Conservation (phyloP, 371 early-diverging fungal species). For the Phascolomyces articulosus region DNA sequence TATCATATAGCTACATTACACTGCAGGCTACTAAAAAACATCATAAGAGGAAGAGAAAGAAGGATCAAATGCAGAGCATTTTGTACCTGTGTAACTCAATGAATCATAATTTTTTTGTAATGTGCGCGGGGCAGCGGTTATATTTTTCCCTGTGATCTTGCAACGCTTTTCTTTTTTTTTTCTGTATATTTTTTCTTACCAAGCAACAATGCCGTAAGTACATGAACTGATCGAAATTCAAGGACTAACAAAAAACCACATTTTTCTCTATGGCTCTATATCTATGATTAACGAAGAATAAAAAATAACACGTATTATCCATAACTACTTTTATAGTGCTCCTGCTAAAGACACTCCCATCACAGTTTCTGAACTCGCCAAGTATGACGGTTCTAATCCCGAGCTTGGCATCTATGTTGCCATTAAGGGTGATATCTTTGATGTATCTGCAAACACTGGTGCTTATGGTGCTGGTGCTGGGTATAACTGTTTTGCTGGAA, state of each 20-base stretch:
- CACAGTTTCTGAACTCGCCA: constrained; percentile 66
- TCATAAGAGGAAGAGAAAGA: no score
- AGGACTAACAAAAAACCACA: no score
- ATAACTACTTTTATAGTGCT: constrained; percentile 25
- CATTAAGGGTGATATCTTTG: constrained; percentile 82
- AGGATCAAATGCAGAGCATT: no score
- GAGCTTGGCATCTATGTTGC: constrained; percentile 78
- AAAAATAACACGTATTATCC: not conserved
- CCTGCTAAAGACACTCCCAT: constrained; percentile 56
- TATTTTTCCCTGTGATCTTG: not conserved
- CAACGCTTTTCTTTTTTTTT: not conserved
- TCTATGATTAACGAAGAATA: no score
- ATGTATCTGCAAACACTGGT: constrained; percentile 70
- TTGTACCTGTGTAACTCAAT: not conserved
- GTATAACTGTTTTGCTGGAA: constrained; percentile 80
- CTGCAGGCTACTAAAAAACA: no score
- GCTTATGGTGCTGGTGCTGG: constrained; percentile 72
- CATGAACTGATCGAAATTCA: not conserved
- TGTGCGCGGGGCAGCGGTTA: not conserved
- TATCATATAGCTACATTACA: no score
- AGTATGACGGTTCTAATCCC: constrained; percentile 73
- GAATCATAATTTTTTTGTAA: not conserved
- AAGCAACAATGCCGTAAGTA: constrained; percentile 8
- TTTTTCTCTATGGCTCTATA: no score
- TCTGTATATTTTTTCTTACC: not conserved